These are phyloP conservation scores for Danielia reshetovae DNA, from an alignment of 805 yeast species.

Conservation along the genomic window DNA sequence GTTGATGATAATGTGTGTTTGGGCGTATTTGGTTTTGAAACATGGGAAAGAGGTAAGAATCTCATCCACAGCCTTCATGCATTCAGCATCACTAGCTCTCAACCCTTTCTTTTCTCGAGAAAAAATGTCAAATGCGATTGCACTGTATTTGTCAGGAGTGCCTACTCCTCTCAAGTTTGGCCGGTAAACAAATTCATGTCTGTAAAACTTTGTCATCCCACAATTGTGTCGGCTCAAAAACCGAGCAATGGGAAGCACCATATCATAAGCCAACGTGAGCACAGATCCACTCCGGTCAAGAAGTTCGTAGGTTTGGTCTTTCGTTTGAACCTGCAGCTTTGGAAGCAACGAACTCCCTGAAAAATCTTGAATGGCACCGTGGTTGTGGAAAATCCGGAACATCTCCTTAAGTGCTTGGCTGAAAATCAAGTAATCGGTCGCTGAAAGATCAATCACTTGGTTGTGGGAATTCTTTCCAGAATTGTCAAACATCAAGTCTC, in stretches of 20 bases:
- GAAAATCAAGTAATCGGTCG: conserved; percentile 51
- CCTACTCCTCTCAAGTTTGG: conserved; percentile 52
- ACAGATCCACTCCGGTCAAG: conserved; percentile 85
- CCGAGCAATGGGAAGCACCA: conserved; percentile 87
- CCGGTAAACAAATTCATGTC: conserved; percentile 80
- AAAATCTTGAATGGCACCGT: conserved; percentile 83
- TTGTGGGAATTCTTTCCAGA: conserved; percentile 23
- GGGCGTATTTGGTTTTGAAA: conserved; percentile 45
- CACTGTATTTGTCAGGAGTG: conserved; percentile 73
- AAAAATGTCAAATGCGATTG: conserved; percentile 82
- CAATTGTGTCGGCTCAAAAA: conserved; percentile 61
- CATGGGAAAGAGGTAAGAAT: conserved; percentile 64
- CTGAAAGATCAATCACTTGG: conserved; percentile 23
- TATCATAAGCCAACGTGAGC: conserved; percentile 82
- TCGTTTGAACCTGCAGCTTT: conserved; percentile 61
- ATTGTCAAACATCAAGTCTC: conserved; percentile 77
- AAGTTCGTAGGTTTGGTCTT: conserved; percentile 70
- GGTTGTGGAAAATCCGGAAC: conserved; percentile 60
- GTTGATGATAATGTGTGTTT: conserved; percentile 61
- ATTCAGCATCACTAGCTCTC: conserved; percentile 68
- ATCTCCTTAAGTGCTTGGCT: conserved; percentile 59
- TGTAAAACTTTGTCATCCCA: conserved; percentile 55
- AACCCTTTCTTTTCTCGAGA: conserved; percentile 32
- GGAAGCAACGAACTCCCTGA: conserved; percentile 72
- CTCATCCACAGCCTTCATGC: conserved; percentile 78